Conservation (phyloP, 495 filamentous ascomycete genomes). For the Hypoxylon lienhwacheense region DNA sequence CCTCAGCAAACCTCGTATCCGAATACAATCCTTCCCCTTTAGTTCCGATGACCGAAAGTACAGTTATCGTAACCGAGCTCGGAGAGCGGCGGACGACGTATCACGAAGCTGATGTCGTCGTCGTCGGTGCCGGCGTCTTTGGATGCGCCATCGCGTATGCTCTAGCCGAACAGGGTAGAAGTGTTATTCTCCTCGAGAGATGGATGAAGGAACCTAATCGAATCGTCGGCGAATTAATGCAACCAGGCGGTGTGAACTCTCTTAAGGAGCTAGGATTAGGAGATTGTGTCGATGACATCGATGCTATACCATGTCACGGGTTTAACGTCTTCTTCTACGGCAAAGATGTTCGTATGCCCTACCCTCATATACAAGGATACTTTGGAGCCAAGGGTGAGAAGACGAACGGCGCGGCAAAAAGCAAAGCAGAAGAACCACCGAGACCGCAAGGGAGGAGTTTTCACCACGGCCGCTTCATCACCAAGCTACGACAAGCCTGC, state of each 20-base stretch:
- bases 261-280: slow-evolving; percentile 76
- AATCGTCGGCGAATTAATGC: slow-evolving; percentile 93
- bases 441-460: slow-evolving; percentile 70
- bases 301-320: slow-evolving; percentile 76
- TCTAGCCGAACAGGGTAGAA: slow-evolving; percentile 80
- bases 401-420: slow-evolving; percentile 38
- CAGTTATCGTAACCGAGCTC: slow-evolving; percentile 40
- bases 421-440: slow-evolving; percentile 22
- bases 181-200: slow-evolving; percentile 85
- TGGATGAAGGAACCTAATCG: slow-evolving; percentile 93
- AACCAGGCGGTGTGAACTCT: slow-evolving; percentile 86
- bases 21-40: not conserved
- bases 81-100: slow-evolving; percentile 44
- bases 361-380: slow-evolving; percentile 51
- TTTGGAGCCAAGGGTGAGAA: slow-evolving; percentile 10
- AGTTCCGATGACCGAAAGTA: slow-evolving; percentile 36
- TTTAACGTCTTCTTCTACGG: slow-evolving; percentile 87
- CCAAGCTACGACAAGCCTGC: slow-evolving; percentile 70
- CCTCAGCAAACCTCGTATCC: slow-evolving; percentile 8
- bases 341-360: slow-evolving; percentile 76
- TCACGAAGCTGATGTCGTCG: slow-evolving; percentile 72
- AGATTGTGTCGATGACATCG: slow-evolving; percentile 86
- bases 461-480: slow-evolving; percentile 84
- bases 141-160: slow-evolving; percentile 86
- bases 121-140: slow-evolving; percentile 87